A percentile compares a stretch with the other conserved stretches of the same genome.
Conservation (phyloP, 768 basidiomycete genomes). For the Hortiboletus campestris region DNA sequence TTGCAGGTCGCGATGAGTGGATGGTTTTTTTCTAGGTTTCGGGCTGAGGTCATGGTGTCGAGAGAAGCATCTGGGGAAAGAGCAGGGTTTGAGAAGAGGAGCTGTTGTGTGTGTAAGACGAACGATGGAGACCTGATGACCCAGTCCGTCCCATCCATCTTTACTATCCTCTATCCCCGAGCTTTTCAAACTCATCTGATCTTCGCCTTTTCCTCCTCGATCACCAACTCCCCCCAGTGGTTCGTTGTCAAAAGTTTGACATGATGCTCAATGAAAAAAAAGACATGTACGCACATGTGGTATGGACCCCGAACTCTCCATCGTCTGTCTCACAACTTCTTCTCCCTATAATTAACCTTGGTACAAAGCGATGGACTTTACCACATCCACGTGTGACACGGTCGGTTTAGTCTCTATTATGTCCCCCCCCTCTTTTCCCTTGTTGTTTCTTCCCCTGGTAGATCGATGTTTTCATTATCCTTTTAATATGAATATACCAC, state of each 20-base stretch:
- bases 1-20: slow-evolving; percentile 31
- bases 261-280: slow-evolving; percentile 9
- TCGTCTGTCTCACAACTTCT: slow-evolving; percentile 20
- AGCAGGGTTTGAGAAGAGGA: not conserved
- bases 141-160: slow-evolving; percentile 38
- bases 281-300: slow-evolving; percentile 24
- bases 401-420: slow-evolving; percentile 29
- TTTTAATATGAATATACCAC: slow-evolving; percentile 24
- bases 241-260: slow-evolving; percentile 10
- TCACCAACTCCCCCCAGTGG: slow-evolving; percentile 13
- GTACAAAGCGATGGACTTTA: slow-evolving; percentile 20
- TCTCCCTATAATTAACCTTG: slow-evolving; percentile 17
- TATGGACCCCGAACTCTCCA: slow-evolving; percentile 22
- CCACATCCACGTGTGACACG: slow-evolving; percentile 26
- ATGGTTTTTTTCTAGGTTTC: slow-evolving; percentile 31
- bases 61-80: not conserved
- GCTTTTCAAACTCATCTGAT: slow-evolving; percentile 28
- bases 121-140: slow-evolving; percentile 33
- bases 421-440: not conserved
- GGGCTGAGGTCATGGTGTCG: slow-evolving; percentile 18
- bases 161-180: slow-evolving; percentile 22
- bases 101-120: slow-evolving; percentile 1
- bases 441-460: not conserved
- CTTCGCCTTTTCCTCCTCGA: slow-evolving; percentile 9
- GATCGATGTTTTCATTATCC: slow-evolving; percentile 4